Evolutionary conservation across 2,329 filamentous ascomycete genomes (phyloP).

Genomic region (Neodidymelliopsis sp.): DNA sequence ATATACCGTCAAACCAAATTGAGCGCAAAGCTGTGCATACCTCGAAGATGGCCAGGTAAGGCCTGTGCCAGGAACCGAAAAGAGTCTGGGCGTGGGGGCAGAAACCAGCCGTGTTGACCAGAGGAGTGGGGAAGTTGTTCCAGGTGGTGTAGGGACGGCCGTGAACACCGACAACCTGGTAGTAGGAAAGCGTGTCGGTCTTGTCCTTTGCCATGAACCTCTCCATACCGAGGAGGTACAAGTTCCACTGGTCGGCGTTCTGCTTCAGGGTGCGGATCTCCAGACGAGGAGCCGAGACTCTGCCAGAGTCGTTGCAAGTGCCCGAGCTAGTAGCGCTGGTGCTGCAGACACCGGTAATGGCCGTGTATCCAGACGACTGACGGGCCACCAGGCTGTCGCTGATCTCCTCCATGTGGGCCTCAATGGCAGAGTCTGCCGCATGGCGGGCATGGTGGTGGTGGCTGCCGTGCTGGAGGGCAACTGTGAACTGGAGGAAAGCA

Average conservation of each 20-base stretch:
- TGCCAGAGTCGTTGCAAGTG: conserved; percentile 30
- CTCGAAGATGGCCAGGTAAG: conserved; percentile 73
- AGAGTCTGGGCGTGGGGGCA: conserved; percentile 78
- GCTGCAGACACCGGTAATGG: conserved; percentile 41
- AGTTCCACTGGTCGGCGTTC: conserved; percentile 70
- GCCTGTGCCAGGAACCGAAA: conserved; percentile 84
- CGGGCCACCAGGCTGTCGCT: conserved; percentile 33
- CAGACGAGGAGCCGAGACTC: conserved; percentile 56
- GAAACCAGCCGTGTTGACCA: conserved; percentile 68
- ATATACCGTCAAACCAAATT: background rate
- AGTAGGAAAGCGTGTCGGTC: conserved; percentile 73
- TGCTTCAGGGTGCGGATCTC: conserved; percentile 74
- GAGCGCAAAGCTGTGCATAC: conserved; percentile 39
- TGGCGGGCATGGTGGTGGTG: conserved; percentile 34
- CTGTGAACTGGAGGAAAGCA: conserved; percentile 42
- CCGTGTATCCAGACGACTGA: conserved; percentile 30
- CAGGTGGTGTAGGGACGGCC: conserved; percentile 72
- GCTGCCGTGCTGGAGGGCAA: conserved; percentile 36
- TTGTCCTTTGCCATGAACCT: conserved; percentile 75
- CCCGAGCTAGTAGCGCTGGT: conserved; percentile 32
- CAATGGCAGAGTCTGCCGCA: conserved; percentile 26
- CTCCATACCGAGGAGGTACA: conserved; percentile 78
- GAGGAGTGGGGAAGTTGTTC: conserved; percentile 54
- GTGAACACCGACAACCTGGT: conserved; percentile 82
- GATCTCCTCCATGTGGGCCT: conserved; percentile 37